phyloP scores from a whole-genome alignment of 2,329 filamentous ascomycete genomes.

The Coniochaeta hoffmannii region DNA sequence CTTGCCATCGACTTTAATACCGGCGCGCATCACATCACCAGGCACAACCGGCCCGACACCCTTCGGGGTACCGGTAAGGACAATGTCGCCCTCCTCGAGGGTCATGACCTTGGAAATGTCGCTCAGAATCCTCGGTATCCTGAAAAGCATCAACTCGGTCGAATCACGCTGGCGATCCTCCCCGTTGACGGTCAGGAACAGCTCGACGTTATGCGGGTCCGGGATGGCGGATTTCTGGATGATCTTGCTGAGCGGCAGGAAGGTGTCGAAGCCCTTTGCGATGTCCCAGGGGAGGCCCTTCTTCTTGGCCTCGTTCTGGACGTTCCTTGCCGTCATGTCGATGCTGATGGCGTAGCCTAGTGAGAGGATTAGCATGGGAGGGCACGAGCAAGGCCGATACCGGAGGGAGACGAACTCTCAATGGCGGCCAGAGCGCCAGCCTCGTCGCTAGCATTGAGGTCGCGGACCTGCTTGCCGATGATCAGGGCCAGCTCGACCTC shows the following conservation, averaged over 20 bases:
- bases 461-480: conserved; percentile 72
- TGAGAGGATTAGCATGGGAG: conserved; percentile 5
- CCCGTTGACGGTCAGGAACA: conserved; percentile 80
- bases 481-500: conserved; percentile 91
- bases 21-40: conserved; percentile 82
- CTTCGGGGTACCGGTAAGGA: conserved; percentile 95
- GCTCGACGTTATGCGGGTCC: conserved; percentile 80
- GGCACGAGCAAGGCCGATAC: background rate
- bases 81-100: conserved; percentile 82
- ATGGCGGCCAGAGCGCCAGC: conserved; percentile 75
- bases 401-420: conserved; percentile 47
- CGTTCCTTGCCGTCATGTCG: conserved; percentile 95
- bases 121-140: conserved; percentile 76
- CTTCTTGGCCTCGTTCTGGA: conserved; percentile 94
- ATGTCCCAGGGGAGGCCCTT: conserved; percentile 96
- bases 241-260: conserved; percentile 76
- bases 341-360: conserved; percentile 82
- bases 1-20: conserved; percentile 70
- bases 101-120: conserved; percentile 96
- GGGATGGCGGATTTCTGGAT: conserved; percentile 75
- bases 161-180: conserved; percentile 74
- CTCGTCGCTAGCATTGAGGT: conserved; percentile 68
- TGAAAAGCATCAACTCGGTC: conserved; percentile 91
- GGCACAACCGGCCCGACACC: conserved; percentile 81
- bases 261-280: conserved; percentile 96